These are phyloP conservation scores for Gnaphalium uliginosum DNA, from an alignment of 129 eudicot genomes.

Conservation along the genomic window DNA sequence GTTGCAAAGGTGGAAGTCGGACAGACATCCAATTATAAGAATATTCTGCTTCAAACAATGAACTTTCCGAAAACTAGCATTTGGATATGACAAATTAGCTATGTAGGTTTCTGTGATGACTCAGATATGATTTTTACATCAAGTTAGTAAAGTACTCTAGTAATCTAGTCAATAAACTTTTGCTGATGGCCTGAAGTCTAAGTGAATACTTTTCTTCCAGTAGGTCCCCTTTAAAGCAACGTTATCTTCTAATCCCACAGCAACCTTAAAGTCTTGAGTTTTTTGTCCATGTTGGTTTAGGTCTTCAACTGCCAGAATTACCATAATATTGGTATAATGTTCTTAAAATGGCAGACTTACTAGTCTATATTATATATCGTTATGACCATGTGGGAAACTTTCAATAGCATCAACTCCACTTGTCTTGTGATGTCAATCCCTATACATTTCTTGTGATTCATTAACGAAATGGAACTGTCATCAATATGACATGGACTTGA, in stretches of 20 bases:
- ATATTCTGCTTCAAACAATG: conserved; percentile 3
- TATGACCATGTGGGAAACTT: not conserved
- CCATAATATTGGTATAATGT: conserved; percentile 10
- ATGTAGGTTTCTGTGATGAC: conserved; percentile 16
- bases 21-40: conserved; percentile 4
- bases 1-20: not conserved
- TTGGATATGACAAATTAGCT: conserved; percentile 1
- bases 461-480: not conserved
- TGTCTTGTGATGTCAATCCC: not conserved
- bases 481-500: not conserved
- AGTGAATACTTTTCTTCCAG: conserved; percentile 5
- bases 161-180: conserved; percentile 11
- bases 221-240: conserved; percentile 1
- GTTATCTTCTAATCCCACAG: conserved; percentile 19
- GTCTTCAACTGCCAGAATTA: not conserved
- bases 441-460: not conserved
- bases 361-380: not conserved
- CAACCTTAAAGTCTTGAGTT: conserved; percentile 2
- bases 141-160: conserved; percentile 1
- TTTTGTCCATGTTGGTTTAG: conserved; percentile 11
- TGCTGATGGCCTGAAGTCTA: conserved; percentile 3
- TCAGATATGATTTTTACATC: conserved; percentile 1
- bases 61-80: not conserved
- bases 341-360: conserved; percentile 15
- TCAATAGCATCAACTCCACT: not conserved